These are phyloP conservation scores for Colletotrichum sp. DNA, from an alignment of 2,329 filamentous ascomycete genomes.

Conservation along the genomic window DNA sequence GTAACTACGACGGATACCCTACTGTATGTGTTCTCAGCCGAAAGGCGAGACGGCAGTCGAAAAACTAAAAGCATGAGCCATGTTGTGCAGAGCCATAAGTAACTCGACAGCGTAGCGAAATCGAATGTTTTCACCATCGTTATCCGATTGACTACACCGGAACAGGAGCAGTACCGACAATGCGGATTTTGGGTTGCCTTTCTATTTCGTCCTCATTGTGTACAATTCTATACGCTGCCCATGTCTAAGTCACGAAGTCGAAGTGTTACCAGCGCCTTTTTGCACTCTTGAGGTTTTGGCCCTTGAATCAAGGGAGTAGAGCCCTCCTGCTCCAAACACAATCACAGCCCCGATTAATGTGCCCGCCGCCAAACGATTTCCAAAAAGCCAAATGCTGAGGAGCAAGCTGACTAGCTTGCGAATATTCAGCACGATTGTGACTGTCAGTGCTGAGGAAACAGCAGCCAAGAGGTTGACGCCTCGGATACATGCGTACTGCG, in stretches of 20 bases:
- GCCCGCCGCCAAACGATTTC: conserved; percentile 77
- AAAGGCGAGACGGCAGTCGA: neutral
- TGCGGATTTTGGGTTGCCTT: neutral
- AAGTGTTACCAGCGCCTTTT: conserved; percentile 9
- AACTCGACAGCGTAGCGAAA: neutral
- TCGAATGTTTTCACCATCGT: neutral
- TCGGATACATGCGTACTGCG: conserved; percentile 93
- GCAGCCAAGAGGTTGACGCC: conserved; percentile 95
- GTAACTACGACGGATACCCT: neutral
- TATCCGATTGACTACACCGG: neutral
- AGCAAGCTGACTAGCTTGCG: conserved; percentile 91
- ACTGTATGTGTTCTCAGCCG: neutral
- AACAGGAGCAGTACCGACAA: neutral
- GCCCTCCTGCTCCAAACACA: conserved; percentile 88
- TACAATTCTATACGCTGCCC: neutral
- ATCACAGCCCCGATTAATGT: conserved; percentile 83
- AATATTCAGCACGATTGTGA: conserved; percentile 95
- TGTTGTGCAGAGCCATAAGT: neutral
- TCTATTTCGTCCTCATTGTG: neutral
- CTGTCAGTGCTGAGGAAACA: conserved; percentile 87
- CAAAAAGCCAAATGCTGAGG: conserved; percentile 93
- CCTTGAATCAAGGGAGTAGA: conserved; percentile 81
- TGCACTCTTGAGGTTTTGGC: conserved; percentile 32
- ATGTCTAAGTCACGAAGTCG: neutral
- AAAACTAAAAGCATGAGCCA: neutral